These are phyloP conservation scores for Candolleomyces aberdarensis DNA, from an alignment of 768 basidiomycete species.

Conservation along the genomic window DNA sequence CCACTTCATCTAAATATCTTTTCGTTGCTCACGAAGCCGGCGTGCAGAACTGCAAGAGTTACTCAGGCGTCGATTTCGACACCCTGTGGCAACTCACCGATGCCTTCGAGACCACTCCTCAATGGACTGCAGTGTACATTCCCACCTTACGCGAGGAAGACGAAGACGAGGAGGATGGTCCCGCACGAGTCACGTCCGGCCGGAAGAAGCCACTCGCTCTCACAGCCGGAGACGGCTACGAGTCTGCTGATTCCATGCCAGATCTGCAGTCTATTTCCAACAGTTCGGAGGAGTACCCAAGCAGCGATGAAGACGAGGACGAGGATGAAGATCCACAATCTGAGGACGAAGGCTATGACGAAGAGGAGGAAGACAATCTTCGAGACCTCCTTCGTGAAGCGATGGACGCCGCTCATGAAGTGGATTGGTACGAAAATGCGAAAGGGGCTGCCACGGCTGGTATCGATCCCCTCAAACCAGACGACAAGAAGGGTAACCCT, in stretches of 20 bases:
- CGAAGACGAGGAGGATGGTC: neutral
- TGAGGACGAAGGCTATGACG: slow-evolving; percentile 45
- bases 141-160: slow-evolving; percentile 24
- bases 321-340: slow-evolving; percentile 28
- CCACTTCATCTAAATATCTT: neutral
- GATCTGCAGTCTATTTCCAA: slow-evolving; percentile 64
- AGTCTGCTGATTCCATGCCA: slow-evolving; percentile 60
- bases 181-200: slow-evolving; percentile 17
- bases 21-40: neutral
- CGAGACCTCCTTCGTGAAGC: slow-evolving; percentile 63
- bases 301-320: slow-evolving; percentile 35
- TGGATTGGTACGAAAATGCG: slow-evolving; percentile 54
- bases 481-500: slow-evolving; percentile 66
- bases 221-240: slow-evolving; percentile 43
- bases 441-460: slow-evolving; percentile 26
- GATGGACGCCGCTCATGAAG: slow-evolving; percentile 63
- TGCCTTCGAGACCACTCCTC: slow-evolving; percentile 48
- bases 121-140: slow-evolving; percentile 51
- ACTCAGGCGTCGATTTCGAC: slow-evolving; percentile 56
- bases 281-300: slow-evolving; percentile 45
- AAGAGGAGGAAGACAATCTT: slow-evolving; percentile 67
- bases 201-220: slow-evolving; percentile 48
- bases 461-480: slow-evolving; percentile 43
- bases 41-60: slow-evolving; percentile 54
- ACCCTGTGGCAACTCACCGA: slow-evolving; percentile 60